A percentile compares a stretch with the other conserved stretches of the same genome.
Conservation (phyloP, 768 basidiomycete genomes). For the Tulasnella sp. region DNA sequence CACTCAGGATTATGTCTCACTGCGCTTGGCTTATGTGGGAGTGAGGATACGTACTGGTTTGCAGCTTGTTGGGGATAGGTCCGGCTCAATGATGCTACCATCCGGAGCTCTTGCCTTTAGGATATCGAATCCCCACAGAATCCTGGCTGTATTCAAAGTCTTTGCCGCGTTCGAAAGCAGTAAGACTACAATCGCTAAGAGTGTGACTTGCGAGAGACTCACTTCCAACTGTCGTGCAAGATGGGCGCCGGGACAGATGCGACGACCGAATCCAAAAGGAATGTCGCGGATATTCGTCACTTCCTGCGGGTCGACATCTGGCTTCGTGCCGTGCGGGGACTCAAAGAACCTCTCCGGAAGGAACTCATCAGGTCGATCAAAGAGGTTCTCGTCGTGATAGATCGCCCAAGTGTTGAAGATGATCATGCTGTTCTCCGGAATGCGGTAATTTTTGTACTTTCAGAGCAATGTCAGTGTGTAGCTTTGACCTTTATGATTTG, state of each 20-base stretch:
- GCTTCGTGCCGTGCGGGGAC: neutral
- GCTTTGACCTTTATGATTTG: neutral
- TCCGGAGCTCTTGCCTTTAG: neutral
- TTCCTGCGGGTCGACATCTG: neutral
- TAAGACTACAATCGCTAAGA: slow-evolving; percentile 17
- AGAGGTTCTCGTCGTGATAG: slow-evolving; percentile 22
- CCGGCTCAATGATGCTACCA: neutral
- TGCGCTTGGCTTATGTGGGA: neutral
- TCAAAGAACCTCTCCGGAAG: slow-evolving; percentile 37
- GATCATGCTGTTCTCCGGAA: slow-evolving; percentile 20
- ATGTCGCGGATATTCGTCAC: neutral
- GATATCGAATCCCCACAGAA: slow-evolving; percentile 9
- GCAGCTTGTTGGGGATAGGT: neutral
- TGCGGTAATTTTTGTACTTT: slow-evolving; percentile 16
- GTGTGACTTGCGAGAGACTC: neutral
- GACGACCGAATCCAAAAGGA: neutral
- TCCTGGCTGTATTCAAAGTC: slow-evolving; percentile 7
- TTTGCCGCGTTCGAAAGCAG: slow-evolving; percentile 15
- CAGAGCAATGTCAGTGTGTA: neutral
- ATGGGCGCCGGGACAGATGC: neutral
- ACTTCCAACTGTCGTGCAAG: neutral
- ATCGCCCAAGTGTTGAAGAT: slow-evolving; percentile 25
- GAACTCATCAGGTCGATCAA: slow-evolving; percentile 36
- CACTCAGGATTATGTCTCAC: no score
- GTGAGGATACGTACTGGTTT: neutral